A percentile compares a stretch with the other conserved stretches of the same genome.
phyloP scores from a whole-genome alignment of 805 yeast genomes.

The Phaffomyces thermotolerans region DNA sequence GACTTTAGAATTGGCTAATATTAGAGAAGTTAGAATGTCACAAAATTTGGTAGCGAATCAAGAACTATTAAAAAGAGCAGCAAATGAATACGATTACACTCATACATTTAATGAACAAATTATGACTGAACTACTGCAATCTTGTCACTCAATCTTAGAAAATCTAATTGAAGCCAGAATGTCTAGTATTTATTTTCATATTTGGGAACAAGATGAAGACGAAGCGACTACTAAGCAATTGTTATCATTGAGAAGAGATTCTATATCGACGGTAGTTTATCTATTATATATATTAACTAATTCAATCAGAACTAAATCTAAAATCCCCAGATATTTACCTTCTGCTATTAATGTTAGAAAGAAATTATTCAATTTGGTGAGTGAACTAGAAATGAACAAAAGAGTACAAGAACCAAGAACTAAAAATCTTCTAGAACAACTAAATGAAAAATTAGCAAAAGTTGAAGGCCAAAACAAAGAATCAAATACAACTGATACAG shows the following conservation, averaged over 20 bases:
- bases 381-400: conserved; percentile 22
- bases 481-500: background rate
- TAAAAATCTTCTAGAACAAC: conserved; percentile 4
- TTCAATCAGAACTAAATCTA: conserved; percentile 30
- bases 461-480: conserved; percentile 3
- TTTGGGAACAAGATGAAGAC: conserved; percentile 36
- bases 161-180: conserved; percentile 42
- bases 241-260: conserved; percentile 38
- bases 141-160: conserved; percentile 34
- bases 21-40: conserved; percentile 41
- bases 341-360: conserved; percentile 36
- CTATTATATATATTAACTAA: conserved; percentile 36
- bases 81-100: conserved; percentile 30
- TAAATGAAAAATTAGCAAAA: conserved; percentile 8
- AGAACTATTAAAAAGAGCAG: conserved; percentile 29
- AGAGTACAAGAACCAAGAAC: conserved; percentile 3
- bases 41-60: conserved; percentile 35
- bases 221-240: conserved; percentile 32
- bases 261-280: conserved; percentile 39
- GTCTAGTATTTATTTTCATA: conserved; percentile 39
- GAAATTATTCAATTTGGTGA: conserved; percentile 33
- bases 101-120: conserved; percentile 28
- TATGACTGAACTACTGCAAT: conserved; percentile 28
- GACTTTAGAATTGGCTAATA: conserved; percentile 35
- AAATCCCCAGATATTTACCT: conserved; percentile 39